phyloP scores from a whole-genome alignment of 768 basidiomycete genomes.

The Phylloporus arenicola region DNA sequence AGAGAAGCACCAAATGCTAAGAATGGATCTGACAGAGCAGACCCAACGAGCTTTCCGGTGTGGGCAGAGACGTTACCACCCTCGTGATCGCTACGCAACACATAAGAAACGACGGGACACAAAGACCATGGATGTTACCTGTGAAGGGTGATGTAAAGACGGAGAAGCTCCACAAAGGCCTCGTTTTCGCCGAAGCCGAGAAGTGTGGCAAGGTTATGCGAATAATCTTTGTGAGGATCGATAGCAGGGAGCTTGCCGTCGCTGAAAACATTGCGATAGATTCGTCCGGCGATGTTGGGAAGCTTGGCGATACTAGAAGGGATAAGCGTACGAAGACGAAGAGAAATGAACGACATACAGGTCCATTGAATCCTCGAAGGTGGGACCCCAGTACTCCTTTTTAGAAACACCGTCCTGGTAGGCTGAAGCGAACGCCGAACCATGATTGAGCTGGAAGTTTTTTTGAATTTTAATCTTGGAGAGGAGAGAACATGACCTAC shows the following conservation, averaged over 20 bases:
- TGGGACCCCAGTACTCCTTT: constrained; percentile 95
- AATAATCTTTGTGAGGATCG: constrained; percentile 81
- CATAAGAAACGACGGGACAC: neutral
- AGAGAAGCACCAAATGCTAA: constrained; percentile 87
- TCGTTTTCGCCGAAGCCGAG: constrained; percentile 88
- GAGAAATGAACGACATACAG: constrained; percentile 40
- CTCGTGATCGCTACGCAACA: constrained; percentile 74
- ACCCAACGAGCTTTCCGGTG: constrained; percentile 88
- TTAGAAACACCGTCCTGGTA: constrained; percentile 91
- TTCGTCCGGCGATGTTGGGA: constrained; percentile 92
- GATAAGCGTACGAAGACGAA: constrained; percentile 1
- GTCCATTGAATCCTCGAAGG: constrained; percentile 87
- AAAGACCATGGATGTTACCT: constrained; percentile 38
- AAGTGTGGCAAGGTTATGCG: constrained; percentile 80
- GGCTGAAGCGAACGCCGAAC: constrained; percentile 93
- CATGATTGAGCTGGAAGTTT: constrained; percentile 83
- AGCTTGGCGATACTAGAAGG: constrained; percentile 82
- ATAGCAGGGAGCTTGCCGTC: constrained; percentile 84
- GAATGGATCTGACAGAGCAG: constrained; percentile 97
- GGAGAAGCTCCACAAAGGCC: constrained; percentile 88
- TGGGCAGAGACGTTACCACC: constrained; percentile 98
- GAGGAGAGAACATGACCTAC: constrained; percentile 35
- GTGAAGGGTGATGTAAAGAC: constrained; percentile 97
- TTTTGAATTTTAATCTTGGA: too few relatives aligned
- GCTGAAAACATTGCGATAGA: constrained; percentile 84